Conservation (phyloP, 768 basidiomycete species). For the Mycena olivaceomarginata region DNA sequence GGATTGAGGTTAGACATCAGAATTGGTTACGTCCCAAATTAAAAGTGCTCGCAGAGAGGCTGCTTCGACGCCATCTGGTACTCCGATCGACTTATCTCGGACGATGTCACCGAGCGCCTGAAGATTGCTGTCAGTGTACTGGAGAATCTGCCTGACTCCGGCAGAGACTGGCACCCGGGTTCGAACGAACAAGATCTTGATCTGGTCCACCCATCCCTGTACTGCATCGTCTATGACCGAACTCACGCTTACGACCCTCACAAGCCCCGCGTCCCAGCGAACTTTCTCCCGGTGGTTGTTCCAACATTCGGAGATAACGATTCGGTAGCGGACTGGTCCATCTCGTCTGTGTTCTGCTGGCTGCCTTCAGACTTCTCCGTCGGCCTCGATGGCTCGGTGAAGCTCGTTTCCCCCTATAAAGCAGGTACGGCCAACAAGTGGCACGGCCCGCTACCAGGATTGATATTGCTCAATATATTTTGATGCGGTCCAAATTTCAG, state of each 20-base stretch:
- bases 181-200: constrained; percentile 36
- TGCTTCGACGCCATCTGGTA: constrained; percentile 41
- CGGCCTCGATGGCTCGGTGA: constrained; percentile 19
- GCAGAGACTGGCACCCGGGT: constrained; percentile 53
- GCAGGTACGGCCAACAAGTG: too few relatives aligned
- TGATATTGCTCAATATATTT: too few relatives aligned
- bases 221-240: constrained; percentile 5
- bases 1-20: too few relatives aligned
- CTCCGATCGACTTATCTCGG: constrained; percentile 45
- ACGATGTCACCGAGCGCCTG: constrained; percentile 24
- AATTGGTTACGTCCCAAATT: too few relatives aligned
- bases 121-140: constrained; percentile 33
- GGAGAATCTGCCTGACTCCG: constrained; percentile 42
- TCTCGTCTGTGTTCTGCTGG: constrained; percentile 23
- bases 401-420: constrained; percentile 30
- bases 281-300: constrained; percentile 10
- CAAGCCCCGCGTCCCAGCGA: not conserved
- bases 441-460: too few relatives aligned
- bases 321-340: not conserved
- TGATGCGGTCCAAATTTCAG: too few relatives aligned
- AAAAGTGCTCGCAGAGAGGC: not conserved
- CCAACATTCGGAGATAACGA: not conserved
- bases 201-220: not conserved
- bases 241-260: constrained; percentile 29
- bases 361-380: constrained; percentile 26